These are phyloP conservation scores for Bryopsis sp. DNA, from an alignment of 139 green algal genomes.

Conservation along the genomic window DNA sequence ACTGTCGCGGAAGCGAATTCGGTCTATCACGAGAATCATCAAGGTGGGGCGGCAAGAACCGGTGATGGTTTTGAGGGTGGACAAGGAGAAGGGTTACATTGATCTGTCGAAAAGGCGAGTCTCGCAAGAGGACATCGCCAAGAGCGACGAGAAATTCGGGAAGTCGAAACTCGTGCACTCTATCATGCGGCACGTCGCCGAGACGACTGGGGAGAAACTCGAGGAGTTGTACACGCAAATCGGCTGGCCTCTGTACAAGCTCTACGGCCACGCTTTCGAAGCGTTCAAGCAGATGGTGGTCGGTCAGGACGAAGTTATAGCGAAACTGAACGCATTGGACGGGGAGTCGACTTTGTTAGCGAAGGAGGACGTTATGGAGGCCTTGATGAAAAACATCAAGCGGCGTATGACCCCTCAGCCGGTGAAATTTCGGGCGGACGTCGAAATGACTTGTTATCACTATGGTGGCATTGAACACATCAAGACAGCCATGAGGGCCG, in stretches of 20 bases:
- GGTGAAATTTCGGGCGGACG: conserved; percentile 95
- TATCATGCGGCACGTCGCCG: conserved; percentile 96
- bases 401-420: conserved; percentile 97
- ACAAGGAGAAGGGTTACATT: conserved; percentile 99
- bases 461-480: conserved; percentile 98
- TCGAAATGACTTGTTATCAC: conserved; percentile 96
- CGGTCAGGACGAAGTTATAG: conserved; percentile 59
- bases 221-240: conserved; percentile 83
- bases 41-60: conserved; percentile 95
- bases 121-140: conserved; percentile 78
- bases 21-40: conserved; percentile 98
- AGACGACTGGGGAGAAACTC: conserved; percentile 72
- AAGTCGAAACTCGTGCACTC: conserved; percentile 96
- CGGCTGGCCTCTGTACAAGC: conserved; percentile 89
- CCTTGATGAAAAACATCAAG: conserved; percentile 90
- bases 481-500: conserved; percentile 78
- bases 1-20: conserved; percentile 92
- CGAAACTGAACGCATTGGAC: conserved; percentile 29
- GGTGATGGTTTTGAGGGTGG: conserved; percentile 99
- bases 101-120: conserved; percentile 97
- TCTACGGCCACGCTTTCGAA: conserved; percentile 93
- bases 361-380: conserved; percentile 42
- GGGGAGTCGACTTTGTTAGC: not conserved
- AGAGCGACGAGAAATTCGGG: conserved; percentile 89
- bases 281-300: conserved; percentile 77